These are phyloP conservation scores for Cladosporium sp. DNA, from an alignment of 2,329 filamentous ascomycete genomes.

Conservation along the genomic window DNA sequence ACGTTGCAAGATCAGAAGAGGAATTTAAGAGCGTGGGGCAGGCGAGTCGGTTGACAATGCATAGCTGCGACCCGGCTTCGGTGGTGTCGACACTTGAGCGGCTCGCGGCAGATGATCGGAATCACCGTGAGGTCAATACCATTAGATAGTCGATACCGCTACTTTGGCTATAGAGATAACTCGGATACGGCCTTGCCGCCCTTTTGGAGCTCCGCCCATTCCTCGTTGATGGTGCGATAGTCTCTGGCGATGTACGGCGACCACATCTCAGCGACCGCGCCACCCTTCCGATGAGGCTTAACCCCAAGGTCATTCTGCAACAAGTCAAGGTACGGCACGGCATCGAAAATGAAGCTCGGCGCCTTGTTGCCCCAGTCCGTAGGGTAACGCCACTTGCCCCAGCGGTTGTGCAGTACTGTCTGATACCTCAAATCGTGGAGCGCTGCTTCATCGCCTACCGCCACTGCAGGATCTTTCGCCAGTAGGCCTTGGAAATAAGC, in stretches of 20 bases:
- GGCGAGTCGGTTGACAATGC: neutral
- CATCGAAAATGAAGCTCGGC: slow-evolving; percentile 75
- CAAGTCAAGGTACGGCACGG: slow-evolving; percentile 70
- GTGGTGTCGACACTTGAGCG: neutral
- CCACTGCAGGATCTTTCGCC: slow-evolving; percentile 24
- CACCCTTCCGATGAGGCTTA: slow-evolving; percentile 54
- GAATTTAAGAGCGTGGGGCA: neutral
- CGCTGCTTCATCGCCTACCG: slow-evolving; percentile 42
- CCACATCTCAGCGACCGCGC: slow-evolving; percentile 13
- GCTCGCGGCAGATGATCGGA: neutral
- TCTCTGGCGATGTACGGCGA: slow-evolving; percentile 14
- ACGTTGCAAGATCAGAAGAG: neutral
- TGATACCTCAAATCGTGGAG: slow-evolving; percentile 35
- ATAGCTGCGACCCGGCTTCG: neutral
- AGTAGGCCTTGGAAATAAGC: slow-evolving; percentile 63
- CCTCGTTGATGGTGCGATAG: slow-evolving; percentile 11
- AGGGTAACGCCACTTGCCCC: slow-evolving; percentile 69
- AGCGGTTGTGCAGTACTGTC: slow-evolving; percentile 62
- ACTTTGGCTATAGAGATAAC: neutral
- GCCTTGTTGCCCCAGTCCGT: slow-evolving; percentile 62
- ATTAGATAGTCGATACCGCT: neutral
- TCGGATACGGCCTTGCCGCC: neutral
- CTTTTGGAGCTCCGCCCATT: neutral
- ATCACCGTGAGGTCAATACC: neutral
- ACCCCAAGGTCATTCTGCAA: slow-evolving; percentile 67